phyloP scores from a whole-genome alignment of 805 yeast genomes.

The Dipodascus albidus region DNA sequence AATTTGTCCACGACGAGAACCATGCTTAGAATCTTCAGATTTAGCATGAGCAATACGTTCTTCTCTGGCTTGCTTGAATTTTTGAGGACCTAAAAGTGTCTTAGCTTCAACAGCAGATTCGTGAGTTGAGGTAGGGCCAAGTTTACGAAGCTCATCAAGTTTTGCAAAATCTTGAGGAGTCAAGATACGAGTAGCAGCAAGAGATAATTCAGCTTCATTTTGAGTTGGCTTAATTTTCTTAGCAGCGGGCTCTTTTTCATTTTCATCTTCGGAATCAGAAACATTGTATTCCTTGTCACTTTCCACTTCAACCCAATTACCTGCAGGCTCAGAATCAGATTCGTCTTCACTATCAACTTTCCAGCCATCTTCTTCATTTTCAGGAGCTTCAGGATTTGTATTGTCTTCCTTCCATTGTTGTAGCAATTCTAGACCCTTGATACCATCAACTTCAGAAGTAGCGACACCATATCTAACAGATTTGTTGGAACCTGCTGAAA shows the following conservation, averaged over 20 bases:
- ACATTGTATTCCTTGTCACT: slow-evolving; percentile 61
- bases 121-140: slow-evolving; percentile 42
- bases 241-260: slow-evolving; percentile 22
- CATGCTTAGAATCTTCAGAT: slow-evolving; percentile 89
- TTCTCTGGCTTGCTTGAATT: slow-evolving; percentile 77
- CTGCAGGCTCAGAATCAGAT: slow-evolving; percentile 33
- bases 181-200: slow-evolving; percentile 65
- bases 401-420: slow-evolving; percentile 70
- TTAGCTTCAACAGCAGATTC: slow-evolving; percentile 83
- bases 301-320: slow-evolving; percentile 86
- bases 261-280: slow-evolving; percentile 43
- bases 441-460: slow-evolving; percentile 46
- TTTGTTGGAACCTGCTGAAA: slow-evolving; percentile 47
- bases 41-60: slow-evolving; percentile 77
- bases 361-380: slow-evolving; percentile 52
- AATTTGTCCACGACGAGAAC: slow-evolving; percentile 68
- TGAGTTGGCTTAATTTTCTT: slow-evolving; percentile 15
- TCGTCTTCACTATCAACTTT: slow-evolving; percentile 41
- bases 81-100: slow-evolving; percentile 60
- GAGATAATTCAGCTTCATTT: slow-evolving; percentile 34
- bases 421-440: slow-evolving; percentile 85
- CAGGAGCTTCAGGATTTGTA: slow-evolving; percentile 45
- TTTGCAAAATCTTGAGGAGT: slow-evolving; percentile 98
- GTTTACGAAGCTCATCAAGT: slow-evolving; percentile 71
- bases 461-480: slow-evolving; percentile 56